Evolutionary conservation across 2,329 filamentous ascomycete genomes (phyloP).

Genomic region (Colletotrichum acutatum): DNA sequence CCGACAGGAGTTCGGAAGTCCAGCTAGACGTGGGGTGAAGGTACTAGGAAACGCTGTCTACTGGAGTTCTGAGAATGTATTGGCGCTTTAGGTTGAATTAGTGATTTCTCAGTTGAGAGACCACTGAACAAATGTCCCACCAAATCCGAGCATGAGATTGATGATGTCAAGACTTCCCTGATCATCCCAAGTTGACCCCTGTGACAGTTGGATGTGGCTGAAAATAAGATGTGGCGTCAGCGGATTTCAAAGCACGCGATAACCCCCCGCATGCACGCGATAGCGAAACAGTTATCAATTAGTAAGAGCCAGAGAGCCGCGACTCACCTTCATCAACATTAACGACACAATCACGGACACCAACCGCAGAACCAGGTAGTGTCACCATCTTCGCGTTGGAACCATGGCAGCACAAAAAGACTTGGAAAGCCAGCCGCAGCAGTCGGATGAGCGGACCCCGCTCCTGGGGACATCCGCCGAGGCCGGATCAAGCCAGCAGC

Average conservation of each 20-base stretch:
- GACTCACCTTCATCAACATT: background rate
- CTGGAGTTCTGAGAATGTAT: no score
- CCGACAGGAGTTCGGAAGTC: no score
- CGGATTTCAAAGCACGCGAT: slow-evolving; percentile 32
- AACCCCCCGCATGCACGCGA: slow-evolving; percentile 33
- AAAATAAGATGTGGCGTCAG: slow-evolving; percentile 17
- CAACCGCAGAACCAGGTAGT: background rate
- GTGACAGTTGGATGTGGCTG: slow-evolving; percentile 14
- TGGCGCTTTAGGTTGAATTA: no score
- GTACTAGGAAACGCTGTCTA: no score
- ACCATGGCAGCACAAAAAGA: slow-evolving; percentile 20
- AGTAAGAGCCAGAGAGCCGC: slow-evolving; percentile 23
- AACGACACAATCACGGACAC: background rate
- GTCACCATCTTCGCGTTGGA: background rate
- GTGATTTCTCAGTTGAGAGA: no score
- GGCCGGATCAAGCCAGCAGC: slow-evolving; percentile 3
- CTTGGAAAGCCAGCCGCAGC: slow-evolving; percentile 19
- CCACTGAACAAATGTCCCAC: no score
- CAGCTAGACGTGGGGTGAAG: no score
- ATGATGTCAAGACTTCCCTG: slow-evolving; percentile 1
- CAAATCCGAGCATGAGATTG: background rate
- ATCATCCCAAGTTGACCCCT: background rate
- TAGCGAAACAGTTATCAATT: slow-evolving; percentile 22
- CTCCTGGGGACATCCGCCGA: slow-evolving; percentile 34
- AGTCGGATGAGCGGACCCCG: slow-evolving; percentile 38